phyloP scores from a whole-genome alignment of 768 basidiomycete species.

The Boletellus emodensis region DNA sequence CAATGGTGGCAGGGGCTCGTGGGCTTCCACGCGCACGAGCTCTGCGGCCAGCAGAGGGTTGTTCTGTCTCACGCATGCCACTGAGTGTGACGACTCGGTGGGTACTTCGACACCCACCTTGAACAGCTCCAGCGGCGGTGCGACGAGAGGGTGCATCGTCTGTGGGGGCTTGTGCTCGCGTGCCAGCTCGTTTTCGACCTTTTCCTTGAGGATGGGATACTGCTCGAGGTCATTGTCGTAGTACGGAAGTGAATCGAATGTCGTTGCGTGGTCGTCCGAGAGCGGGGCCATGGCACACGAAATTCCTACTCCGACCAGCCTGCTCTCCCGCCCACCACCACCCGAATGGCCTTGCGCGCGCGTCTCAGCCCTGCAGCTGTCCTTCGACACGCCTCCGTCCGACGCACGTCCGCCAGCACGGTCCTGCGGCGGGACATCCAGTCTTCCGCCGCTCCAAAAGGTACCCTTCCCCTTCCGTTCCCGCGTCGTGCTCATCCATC shows the following conservation, averaged over 20 bases:
- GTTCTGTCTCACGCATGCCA: slow-evolving; percentile 40
- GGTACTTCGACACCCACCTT: slow-evolving; percentile 43
- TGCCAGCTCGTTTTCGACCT: slow-evolving; percentile 73
- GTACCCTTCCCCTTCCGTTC: slow-evolving; percentile 26
- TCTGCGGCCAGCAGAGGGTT: slow-evolving; percentile 69
- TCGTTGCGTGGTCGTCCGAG: slow-evolving; percentile 15
- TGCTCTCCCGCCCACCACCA: not conserved
- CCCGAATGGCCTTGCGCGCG: slow-evolving; percentile 42
- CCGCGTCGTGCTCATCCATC: slow-evolving; percentile 8
- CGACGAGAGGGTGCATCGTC: slow-evolving; percentile 65
- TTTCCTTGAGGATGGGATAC: slow-evolving; percentile 64
- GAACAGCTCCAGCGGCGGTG: slow-evolving; percentile 64
- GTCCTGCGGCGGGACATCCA: slow-evolving; percentile 42
- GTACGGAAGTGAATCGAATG: slow-evolving; percentile 89
- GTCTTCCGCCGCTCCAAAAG: slow-evolving; percentile 45
- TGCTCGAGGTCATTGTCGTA: slow-evolving; percentile 90
- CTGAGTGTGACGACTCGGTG: not conserved
- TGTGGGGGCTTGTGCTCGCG: slow-evolving; percentile 61
- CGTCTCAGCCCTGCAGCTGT: slow-evolving; percentile 42
- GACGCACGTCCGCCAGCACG: slow-evolving; percentile 26
- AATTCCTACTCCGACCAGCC: slow-evolving; percentile 29
- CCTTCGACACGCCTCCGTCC: slow-evolving; percentile 39
- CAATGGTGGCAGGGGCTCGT: slow-evolving; percentile 59
- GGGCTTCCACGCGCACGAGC: slow-evolving; percentile 66
- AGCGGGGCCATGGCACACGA: slow-evolving; percentile 25